Evolutionary conservation across 2,329 filamentous ascomycete species (phyloP), one percentile per base, ranked within the genome.

Genomic region (Claviceps sp.): DNA sequence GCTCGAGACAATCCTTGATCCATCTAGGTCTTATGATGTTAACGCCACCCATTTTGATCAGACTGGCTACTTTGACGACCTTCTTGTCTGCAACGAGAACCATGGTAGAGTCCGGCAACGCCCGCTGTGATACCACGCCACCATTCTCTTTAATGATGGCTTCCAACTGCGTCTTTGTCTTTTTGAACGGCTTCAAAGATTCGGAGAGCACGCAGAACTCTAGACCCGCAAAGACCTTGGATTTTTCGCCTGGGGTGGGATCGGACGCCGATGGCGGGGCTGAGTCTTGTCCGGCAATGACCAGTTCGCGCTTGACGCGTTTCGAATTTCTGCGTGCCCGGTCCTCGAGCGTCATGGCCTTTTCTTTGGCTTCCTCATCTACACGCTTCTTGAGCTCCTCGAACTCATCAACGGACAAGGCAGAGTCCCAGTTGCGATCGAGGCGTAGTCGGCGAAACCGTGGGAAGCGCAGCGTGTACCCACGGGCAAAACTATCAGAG

Each of bases 191-290:
- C 43, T 77, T 73, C 1, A 75, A 63, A 29, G 84, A 82, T 50
- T 94, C 89, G 1, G 85, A 90, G 62, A 96, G 77, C 20, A 97
- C 78, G 68, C 82, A 94, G 63, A 96, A 95, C 42, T 80, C 83
- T 14, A 93, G 67, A 0, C 86, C 85, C 8, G 82, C 73, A 57
- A 96, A 95, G 0, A 94, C 64, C 45, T 79, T 76, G 0, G 80
- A 81, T 45, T 73, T 73, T 1, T 78, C 76, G 2, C 13, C 4
- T 17, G 7, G 6, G 5, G 4, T 1, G 5, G 13, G 13, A 4
- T 44, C n/a, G 20, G 11, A 61, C 1, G 59, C 64, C 0, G 66
- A 64, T 4, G 36, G 14, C 14, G 46, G 16, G 0, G 56, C 60
- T 0, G 57, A 51, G 47, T 82, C 80, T 44, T 83, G 81, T 1